Evolutionary conservation across 805 yeast species (phyloP).

Genomic region (Barnettozyma pratensis): DNA sequence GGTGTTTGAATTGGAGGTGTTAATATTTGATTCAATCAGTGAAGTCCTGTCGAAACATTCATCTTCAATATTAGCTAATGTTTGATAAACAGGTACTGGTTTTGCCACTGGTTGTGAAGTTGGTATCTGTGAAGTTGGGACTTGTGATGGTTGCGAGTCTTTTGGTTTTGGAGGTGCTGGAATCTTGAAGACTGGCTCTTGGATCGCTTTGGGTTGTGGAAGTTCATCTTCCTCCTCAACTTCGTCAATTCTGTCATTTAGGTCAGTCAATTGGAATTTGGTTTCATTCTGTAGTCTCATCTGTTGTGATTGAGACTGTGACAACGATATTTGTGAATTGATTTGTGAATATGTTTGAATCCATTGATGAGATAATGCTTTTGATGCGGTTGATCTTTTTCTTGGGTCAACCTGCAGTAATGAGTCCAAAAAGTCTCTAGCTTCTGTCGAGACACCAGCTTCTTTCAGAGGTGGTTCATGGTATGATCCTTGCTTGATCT

Average conservation of each 20-base stretch:
- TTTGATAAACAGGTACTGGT: conserved; percentile 3
- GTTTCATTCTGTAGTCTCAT: conserved; percentile 34
- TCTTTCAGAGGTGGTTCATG: conserved; percentile 71
- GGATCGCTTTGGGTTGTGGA: conserved; percentile 5
- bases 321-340: conserved; percentile 46
- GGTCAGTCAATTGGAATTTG: conserved; percentile 14
- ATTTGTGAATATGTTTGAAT: conserved; percentile 29
- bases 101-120: conserved; percentile 2
- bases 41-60: conserved; percentile 20
- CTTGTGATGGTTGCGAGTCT: neutral
- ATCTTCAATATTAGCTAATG: conserved; percentile 7
- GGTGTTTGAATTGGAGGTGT: neutral
- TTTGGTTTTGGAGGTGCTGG: conserved; percentile 14
- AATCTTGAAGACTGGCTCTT: conserved; percentile 18
- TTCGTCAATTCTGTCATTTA: conserved; percentile 1
- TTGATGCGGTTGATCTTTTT: conserved; percentile 64
- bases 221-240: conserved; percentile 2
- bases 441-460: conserved; percentile 60
- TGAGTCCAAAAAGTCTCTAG: conserved; percentile 63
- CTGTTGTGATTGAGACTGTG: conserved; percentile 70
- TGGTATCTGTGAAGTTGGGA: conserved; percentile 8
- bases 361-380: conserved; percentile 84
- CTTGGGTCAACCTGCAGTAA: conserved; percentile 75
- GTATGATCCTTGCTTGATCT: conserved; percentile 72
- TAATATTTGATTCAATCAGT: conserved; percentile 7